Evolutionary conservation across 2,329 filamentous ascomycete species (phyloP), one percentile per base, ranked within the genome.

Genomic region (Sporothrix brunneoviolacea): DNA sequence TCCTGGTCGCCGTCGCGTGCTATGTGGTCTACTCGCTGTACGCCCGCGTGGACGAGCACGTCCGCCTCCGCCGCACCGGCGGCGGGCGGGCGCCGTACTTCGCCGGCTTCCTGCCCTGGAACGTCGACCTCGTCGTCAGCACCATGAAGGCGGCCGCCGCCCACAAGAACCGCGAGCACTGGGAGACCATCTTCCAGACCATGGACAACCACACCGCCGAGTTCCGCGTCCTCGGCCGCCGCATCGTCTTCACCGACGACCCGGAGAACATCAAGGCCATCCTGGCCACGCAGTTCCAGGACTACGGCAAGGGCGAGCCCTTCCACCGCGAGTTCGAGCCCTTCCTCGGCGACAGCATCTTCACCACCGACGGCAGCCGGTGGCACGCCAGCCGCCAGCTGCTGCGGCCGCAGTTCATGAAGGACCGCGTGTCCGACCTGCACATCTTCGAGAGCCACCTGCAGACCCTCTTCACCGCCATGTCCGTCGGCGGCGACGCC

Each of bases 241-340:
- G 86, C n/a, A 65, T 84, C 19, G 65, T 94, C 53, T 76, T 93
- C 61, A 95, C 91, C 0, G 79, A 79, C 5, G 89, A 95, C 58
- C 86, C 86, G 0, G 88, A 94, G 61, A 95, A 95, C 63, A 86
- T 95, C 70, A 95, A 95, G 66, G 88, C 91, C 6, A 76, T 96
- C 19, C 73, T 96, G n/a, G 87, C 90, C 0, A 86, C 84, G 1
- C 88, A 95, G 62, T 96, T 96, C 62, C 69, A 70, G 36, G 87
- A 95, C 62, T 96, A 83, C 62, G 91, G 90, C 59, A 90, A 95
- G 64, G 89, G 90, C 7, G 68, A 81, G 55, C 67, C 73, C 19
- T 95, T 95, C 68, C 84, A 91, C 59, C 59, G 67, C 8, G 84
- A 90, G 46, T 94, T 86, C 84, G 74, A 79, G 51, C 79, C 82